Evolutionary conservation across 768 basidiomycete genomes (phyloP).

Genomic region (Podaxis sp.): DNA sequence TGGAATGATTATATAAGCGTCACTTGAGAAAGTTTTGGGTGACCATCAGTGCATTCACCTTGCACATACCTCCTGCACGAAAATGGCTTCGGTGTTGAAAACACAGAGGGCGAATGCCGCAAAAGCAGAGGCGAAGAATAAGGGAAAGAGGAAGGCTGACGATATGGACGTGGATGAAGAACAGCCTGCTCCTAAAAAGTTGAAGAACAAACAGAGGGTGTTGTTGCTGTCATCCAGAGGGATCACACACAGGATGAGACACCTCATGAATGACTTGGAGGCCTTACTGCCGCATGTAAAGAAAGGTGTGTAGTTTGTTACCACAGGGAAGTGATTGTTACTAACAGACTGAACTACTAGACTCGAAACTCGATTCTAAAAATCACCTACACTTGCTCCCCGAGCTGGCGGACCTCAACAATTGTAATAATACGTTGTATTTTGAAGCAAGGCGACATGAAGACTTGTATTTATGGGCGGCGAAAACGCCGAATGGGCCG

Average conservation of each 20-base stretch:
- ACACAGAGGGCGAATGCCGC: constrained; percentile 54
- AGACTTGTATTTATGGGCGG: constrained; percentile 95
- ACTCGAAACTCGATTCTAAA: constrained; percentile 97
- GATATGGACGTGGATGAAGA: constrained; percentile 52
- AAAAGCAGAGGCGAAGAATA: constrained; percentile 44
- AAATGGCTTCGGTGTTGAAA: constrained; percentile 65
- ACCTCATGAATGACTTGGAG: constrained; percentile 94
- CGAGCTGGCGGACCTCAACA: constrained; percentile 94
- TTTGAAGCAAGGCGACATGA: constrained; percentile 96
- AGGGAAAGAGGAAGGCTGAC: constrained; percentile 62
- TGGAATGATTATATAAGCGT: constrained; percentile 8
- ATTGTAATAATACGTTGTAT: constrained; percentile 96
- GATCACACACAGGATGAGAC: constrained; percentile 93
- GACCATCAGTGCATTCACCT: neutral
- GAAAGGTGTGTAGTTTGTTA: constrained; percentile 63
- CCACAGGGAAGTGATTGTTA: neutral
- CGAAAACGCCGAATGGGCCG: constrained; percentile 96
- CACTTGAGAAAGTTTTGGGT: constrained; percentile 7
- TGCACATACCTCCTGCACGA: constrained; percentile 1
- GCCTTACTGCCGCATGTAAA: constrained; percentile 89
- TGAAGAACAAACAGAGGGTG: constrained; percentile 93
- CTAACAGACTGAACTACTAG: constrained; percentile 34
- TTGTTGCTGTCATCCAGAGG: constrained; percentile 90
- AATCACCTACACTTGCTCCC: constrained; percentile 89
- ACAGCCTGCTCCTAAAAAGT: constrained; percentile 35